Percentiles rank a stretch among this genome's conserved stretches.
Conservation (phyloP, 192 early-diverging fungal genomes). For the Coemansia sp. region DNA sequence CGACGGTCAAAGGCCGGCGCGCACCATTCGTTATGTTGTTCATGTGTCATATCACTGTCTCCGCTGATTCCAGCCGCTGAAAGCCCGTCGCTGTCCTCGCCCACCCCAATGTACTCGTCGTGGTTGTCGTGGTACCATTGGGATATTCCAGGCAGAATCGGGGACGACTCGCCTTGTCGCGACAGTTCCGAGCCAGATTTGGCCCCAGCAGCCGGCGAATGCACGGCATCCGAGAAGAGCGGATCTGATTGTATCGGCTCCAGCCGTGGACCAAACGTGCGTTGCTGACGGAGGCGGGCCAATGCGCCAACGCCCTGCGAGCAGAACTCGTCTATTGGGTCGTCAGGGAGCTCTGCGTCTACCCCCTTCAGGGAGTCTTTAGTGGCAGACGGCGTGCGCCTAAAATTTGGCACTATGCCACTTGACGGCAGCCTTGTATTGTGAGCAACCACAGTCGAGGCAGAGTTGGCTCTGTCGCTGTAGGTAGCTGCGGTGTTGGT, state of each 20-base stretch:
- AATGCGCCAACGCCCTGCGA: not conserved
- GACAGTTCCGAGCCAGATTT: not conserved
- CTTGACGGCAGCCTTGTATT: not conserved
- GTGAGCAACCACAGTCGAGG: not conserved
- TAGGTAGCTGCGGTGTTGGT: not conserved
- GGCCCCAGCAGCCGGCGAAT: not conserved
- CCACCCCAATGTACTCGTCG: not conserved
- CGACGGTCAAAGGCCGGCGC: not conserved
- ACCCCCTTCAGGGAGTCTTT: not conserved
- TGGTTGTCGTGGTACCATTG: slow-evolving; percentile 41
- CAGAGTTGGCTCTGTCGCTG: not conserved
- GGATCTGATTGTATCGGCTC: not conserved
- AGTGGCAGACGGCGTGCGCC: not conserved
- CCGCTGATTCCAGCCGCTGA: not conserved
- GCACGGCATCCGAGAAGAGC: not conserved
- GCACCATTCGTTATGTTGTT: too few relatives aligned
- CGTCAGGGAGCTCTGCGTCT: slow-evolving; percentile 21
- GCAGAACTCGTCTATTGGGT: slow-evolving; percentile 42
- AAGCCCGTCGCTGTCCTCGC: not conserved
- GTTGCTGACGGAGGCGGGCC: not conserved
- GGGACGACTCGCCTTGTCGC: not conserved
- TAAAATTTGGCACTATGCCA: not conserved
- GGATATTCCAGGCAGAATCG: slow-evolving; percentile 9
- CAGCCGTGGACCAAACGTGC: not conserved
- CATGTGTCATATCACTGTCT: too few relatives aligned